phyloP scores from a whole-genome alignment of 2,329 filamentous ascomycete species.

The Cyphellophora europaea region DNA sequence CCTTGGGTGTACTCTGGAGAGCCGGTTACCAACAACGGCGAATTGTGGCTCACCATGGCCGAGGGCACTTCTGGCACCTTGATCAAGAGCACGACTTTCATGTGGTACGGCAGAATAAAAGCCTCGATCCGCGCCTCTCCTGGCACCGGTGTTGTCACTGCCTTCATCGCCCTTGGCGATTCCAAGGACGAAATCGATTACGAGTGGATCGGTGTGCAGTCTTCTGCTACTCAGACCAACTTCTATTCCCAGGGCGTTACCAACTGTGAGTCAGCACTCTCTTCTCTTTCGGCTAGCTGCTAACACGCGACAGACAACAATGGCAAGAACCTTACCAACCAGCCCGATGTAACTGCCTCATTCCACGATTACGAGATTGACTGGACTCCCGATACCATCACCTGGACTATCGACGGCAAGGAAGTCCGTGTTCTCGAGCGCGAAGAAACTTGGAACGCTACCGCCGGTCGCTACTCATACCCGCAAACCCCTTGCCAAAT shows the following conservation, averaged over 20 bases:
- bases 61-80: conserved; percentile 78
- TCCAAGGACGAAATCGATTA: conserved; percentile 98
- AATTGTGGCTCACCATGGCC: conserved; percentile 81
- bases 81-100: conserved; percentile 72
- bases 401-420: conserved; percentile 79
- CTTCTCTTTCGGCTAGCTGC: background rate
- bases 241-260: conserved; percentile 94
- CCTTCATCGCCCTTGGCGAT: conserved; percentile 90
- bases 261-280: conserved; percentile 56
- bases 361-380: conserved; percentile 88
- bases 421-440: conserved; percentile 65
- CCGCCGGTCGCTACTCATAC: conserved; percentile 70
- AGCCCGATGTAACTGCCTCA: conserved; percentile 60
- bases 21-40: conserved; percentile 55
- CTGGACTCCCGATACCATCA: conserved; percentile 79
- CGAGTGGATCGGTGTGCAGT: conserved; percentile 79
- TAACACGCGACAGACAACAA: conserved; percentile 54
- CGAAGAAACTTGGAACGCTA: conserved; percentile 76
- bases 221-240: conserved; percentile 77
- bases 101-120: conserved; percentile 95
- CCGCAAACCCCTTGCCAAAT: conserved; percentile 87
- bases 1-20: conserved; percentile 87
- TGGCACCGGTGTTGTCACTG: conserved; percentile 84
- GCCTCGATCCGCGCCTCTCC: conserved; percentile 76
- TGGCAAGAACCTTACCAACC: conserved; percentile 56